Evolutionary conservation across 805 yeast species (phyloP), one percentile per base, ranked within the genome.

Genomic region (Maudiozyma serrabonitensis): DNA sequence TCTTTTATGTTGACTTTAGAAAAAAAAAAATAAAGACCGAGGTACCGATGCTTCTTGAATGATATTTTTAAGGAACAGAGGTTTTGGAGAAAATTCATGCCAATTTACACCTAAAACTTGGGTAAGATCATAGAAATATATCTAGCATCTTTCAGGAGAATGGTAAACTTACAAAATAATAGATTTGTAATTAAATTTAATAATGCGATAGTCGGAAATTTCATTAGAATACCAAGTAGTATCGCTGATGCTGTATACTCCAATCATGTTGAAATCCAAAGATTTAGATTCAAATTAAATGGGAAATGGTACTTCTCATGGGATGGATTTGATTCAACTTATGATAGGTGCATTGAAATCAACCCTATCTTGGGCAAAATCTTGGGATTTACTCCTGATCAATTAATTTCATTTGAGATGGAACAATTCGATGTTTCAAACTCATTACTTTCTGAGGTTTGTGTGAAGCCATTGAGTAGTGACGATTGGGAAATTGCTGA

Each of bases 401-500:
- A 26, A 18, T 41, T 40, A 7, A 55, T 56, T 2, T 50, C 50
- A 18, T 39, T 61, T 19, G 38, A 39, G 3, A 45, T 63, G 15
- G 51, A 53, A 25, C 50, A 48, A 12, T 60, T 52, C 39, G 28
- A 44, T 4, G 45, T 35, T 7, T 47, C 45, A 6, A 28, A 44
- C 3, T 46, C 38, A 5, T 45, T 47, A 15, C 79, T 88, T 0
- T 69, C 73, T 6, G 78, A 80, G 3, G 81, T 90, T 2, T 81
- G 78, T 58, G 73, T 91, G 42, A 96, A 87, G 58, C 98, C 98
- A 0, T 67, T 76, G 18, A 74, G 87, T 0, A 65, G 81, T 1
- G 75, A 83, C 5, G 99, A 91, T 61, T 91, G 97, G 97, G 97
- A 90, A 55, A 69, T 87, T 26, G 85, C 89, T 2, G 96, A 90